Evolutionary conservation across 78 protist species (phyloP), one percentile per base, ranked within the genome.

Genomic region (Bigelowiella natans): DNA sequence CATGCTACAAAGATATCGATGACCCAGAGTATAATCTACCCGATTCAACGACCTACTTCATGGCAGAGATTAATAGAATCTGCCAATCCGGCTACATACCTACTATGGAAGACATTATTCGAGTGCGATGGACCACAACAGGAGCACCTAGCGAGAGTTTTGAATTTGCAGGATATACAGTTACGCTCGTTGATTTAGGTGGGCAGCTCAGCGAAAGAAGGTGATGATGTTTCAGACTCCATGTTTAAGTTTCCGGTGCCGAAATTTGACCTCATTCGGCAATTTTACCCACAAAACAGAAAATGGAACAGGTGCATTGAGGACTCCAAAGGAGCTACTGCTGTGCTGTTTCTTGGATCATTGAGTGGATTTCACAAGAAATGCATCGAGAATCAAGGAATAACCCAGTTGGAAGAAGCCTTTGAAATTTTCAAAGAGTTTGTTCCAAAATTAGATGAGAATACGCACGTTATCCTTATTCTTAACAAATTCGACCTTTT

Each of bases 141-240:
- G 97, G 97, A 85, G 93, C 96, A 30, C 88, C 90, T 30, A 97
- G 95, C 93, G 93, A 93, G 39, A 85, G 85, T 63, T 97, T 97
- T 73, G 34, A 26, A 18, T 88, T 94, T 40, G 90, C 92, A 0
- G 90, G 40, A 86, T 18, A 38, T 31, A 39, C 2, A 40, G 95
- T 93, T 93, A 86, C 85, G 31, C 26, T 90, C 73, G 3, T 83
- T 3, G 99, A 97, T 64, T 96, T 97, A 3, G 99, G 98, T 38
- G 99, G 98, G 34, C 98, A 97, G 91, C 94, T 97, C 36, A 90
- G 91, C 64, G 97, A 96, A 92, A 83, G 99, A 29, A 7, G 73
- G 73, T n/a, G n/a, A n/a, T n/a, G n/a, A n/a, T n/a, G n/a, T n/a
- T n/a, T n/a, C n/a, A n/a, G n/a, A n/a, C n/a, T n/a, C n/a, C n/a